A percentile compares a stretch with the other conserved stretches of the same genome.
Evolutionary conservation across 768 basidiomycete species (phyloP).

Genomic region (Serendipita sp.): DNA sequence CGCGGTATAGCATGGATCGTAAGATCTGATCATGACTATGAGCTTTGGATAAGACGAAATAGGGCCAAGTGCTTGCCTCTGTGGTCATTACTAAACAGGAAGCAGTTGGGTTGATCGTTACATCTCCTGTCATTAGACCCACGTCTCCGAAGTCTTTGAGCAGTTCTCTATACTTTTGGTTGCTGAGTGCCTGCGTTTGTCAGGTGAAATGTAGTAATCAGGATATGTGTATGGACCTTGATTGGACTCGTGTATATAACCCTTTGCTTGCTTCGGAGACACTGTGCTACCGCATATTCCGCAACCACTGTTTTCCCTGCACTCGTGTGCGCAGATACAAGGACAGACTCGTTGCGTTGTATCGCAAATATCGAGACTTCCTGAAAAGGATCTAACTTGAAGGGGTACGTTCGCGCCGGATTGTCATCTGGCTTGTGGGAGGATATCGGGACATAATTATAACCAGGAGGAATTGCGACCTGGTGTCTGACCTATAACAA

Average conservation of each 20-base stretch:
- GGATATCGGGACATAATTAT: conserved; percentile 78
- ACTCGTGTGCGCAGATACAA: conserved; percentile 96
- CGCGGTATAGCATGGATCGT: conserved; percentile 95
- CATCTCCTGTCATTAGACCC: conserved; percentile 98
- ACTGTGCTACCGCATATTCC: conserved; percentile 97
- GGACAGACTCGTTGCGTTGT: conserved; percentile 90
- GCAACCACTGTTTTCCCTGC: conserved; percentile 99
- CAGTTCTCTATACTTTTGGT: conserved; percentile 99
- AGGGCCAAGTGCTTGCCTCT: conserved; percentile 41
- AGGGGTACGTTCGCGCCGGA: conserved; percentile 86
- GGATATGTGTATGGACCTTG: conserved; percentile 50
- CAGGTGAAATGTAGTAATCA: neutral
- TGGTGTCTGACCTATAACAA: conserved; percentile 67
- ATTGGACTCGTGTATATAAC: conserved; percentile 99
- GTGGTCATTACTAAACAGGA: conserved; percentile 99
- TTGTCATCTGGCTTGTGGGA: conserved; percentile 82
- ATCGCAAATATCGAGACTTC: conserved; percentile 88
- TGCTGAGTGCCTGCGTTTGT: conserved; percentile 67
- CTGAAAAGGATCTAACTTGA: conserved; percentile 95
- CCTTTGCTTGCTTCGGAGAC: conserved; percentile 81
- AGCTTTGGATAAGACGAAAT: neutral
- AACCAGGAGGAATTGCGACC: conserved; percentile 88
- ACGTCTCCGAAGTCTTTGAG: conserved; percentile 94
- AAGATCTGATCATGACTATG: conserved; percentile 49
- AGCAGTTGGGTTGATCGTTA: conserved; percentile 94